Percentiles rank a stretch among this genome's conserved stretches.
These are phyloP conservation scores for Arthrobotrys sinensis DNA, from an alignment of 2,329 filamentous ascomycete species.

Conservation along the genomic window DNA sequence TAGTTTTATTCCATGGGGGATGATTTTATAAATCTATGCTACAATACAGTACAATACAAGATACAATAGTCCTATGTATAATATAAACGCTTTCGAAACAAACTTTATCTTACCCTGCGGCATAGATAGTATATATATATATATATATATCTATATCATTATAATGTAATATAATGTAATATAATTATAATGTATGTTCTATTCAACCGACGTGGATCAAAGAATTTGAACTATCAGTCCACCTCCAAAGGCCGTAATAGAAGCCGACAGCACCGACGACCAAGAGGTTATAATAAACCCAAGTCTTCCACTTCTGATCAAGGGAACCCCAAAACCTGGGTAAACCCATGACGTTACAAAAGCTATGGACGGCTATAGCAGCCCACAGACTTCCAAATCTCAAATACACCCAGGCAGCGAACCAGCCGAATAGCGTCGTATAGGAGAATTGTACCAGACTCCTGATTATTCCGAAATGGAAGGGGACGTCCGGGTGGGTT, in stretches of 20 bases:
- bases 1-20: too few species aligned
- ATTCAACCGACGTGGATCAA: too few species aligned
- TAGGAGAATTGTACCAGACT: slow-evolving; percentile 89
- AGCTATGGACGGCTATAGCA: slow-evolving; percentile 82
- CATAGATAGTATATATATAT: not conserved
- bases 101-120: too few species aligned
- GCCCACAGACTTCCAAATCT: slow-evolving; percentile 85
- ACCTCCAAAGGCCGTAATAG: slow-evolving; percentile 78
- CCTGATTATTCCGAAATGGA: slow-evolving; percentile 75
- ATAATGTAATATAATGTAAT: too few species aligned
- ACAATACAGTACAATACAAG: too few species aligned
- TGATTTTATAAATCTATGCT: too few species aligned
- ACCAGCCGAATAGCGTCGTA: slow-evolving; percentile 93
- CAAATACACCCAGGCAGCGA: slow-evolving; percentile 89
- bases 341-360: slow-evolving; percentile 93
- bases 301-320: slow-evolving; percentile 77
- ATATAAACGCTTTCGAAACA: too few species aligned
- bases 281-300: slow-evolving; percentile 84
- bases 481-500: slow-evolving; percentile 79
- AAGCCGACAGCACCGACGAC: slow-evolving; percentile 80
- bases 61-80: too few species aligned
- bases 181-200: too few species aligned
- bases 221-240: slow-evolving; percentile 77
- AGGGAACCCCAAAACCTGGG: slow-evolving; percentile 88
- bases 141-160: not conserved